Conservation (phyloP, 2,329 filamentous ascomycete species). For the Ophiostoma sp. region DNA sequence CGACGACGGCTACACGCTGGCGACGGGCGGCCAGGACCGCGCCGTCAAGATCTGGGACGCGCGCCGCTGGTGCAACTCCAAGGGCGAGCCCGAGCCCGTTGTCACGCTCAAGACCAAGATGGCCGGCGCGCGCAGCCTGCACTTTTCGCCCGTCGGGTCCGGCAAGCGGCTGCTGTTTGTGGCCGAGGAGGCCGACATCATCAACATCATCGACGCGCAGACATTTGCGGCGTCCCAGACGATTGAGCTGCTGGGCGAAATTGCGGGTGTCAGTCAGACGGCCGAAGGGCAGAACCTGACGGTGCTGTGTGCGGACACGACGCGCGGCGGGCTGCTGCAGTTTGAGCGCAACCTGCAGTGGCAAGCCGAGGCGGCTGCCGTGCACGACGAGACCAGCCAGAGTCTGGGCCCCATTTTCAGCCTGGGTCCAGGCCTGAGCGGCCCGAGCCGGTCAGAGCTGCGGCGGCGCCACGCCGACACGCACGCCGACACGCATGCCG, state of each 20-base stretch:
- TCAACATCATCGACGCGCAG: constrained; percentile 65
- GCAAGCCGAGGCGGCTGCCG: not conserved
- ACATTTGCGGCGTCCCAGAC: constrained; percentile 62
- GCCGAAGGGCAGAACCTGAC: constrained; percentile 57
- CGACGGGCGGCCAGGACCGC: constrained; percentile 72
- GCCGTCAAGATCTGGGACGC: constrained; percentile 72
- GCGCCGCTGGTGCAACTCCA: constrained; percentile 50
- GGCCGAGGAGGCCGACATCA: constrained; percentile 69
- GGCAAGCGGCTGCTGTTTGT: constrained; percentile 63
- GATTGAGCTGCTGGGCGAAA: constrained; percentile 69
- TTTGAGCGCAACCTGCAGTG: constrained; percentile 45
- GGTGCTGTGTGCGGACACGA: constrained; percentile 60
- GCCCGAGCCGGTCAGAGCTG: not conserved
- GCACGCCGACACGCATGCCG: no score
- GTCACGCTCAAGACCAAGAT: constrained; percentile 58
- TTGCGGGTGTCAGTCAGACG: constrained; percentile 63
- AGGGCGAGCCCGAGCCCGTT: constrained; percentile 41
- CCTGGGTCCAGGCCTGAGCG: not conserved
- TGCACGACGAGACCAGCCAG: not conserved
- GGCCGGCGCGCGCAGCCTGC: constrained; percentile 62
- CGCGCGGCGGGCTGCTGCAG: constrained; percentile 62
- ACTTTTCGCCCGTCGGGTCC: constrained; percentile 66
- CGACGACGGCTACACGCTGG: constrained; percentile 68
- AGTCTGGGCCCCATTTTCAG: no score
- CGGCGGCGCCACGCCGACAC: not conserved